These are phyloP conservation scores for Lobosporangium transversale DNA, from an alignment of 192 early-diverging fungal species.

Conservation along the genomic window DNA sequence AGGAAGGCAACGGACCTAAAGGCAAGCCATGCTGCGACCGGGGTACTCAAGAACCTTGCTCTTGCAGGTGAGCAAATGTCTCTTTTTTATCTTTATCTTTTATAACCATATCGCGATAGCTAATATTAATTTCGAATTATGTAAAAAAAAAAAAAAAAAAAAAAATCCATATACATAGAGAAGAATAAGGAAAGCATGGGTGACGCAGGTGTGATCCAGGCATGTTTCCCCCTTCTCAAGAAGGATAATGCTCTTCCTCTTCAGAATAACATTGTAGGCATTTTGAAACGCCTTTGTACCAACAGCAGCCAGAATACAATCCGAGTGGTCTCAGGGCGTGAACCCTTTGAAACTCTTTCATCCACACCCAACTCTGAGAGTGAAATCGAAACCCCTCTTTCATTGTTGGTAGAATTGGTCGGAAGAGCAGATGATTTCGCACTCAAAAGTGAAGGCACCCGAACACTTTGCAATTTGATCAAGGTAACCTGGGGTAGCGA, in stretches of 20 bases:
- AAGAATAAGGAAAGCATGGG: slow-evolving; percentile 61
- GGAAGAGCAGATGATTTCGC: slow-evolving; percentile 60
- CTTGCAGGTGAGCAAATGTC: slow-evolving; percentile 59
- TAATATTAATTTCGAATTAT: too few relatives aligned
- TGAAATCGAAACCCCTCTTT: slow-evolving; percentile 39
- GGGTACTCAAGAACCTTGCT: slow-evolving; percentile 75
- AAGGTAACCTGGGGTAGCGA: slow-evolving; percentile 60
- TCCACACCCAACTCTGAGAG: slow-evolving; percentile 20
- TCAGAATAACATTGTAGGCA: slow-evolving; percentile 63
- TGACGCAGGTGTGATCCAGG: slow-evolving; percentile 57
- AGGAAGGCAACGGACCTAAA: slow-evolving; percentile 56
- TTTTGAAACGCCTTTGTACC: slow-evolving; percentile 61
- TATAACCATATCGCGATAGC: not conserved
- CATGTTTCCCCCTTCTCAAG: slow-evolving; percentile 54
- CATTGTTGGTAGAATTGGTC: slow-evolving; percentile 53
- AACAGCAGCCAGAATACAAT: slow-evolving; percentile 50
- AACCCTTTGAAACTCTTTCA: slow-evolving; percentile 46
- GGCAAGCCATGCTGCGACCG: slow-evolving; percentile 69
- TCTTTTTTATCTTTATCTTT: not conserved
- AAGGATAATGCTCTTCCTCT: slow-evolving; percentile 65
- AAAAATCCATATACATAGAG: too few relatives aligned
- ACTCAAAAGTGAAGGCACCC: slow-evolving; percentile 64
- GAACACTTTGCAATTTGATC: slow-evolving; percentile 61
- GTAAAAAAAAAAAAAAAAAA: too few relatives aligned
- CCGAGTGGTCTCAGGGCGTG: slow-evolving; percentile 40